Conservation (phyloP, 1,284 basidiomycete genomes). For the Ceratobasidium sp. region DNA sequence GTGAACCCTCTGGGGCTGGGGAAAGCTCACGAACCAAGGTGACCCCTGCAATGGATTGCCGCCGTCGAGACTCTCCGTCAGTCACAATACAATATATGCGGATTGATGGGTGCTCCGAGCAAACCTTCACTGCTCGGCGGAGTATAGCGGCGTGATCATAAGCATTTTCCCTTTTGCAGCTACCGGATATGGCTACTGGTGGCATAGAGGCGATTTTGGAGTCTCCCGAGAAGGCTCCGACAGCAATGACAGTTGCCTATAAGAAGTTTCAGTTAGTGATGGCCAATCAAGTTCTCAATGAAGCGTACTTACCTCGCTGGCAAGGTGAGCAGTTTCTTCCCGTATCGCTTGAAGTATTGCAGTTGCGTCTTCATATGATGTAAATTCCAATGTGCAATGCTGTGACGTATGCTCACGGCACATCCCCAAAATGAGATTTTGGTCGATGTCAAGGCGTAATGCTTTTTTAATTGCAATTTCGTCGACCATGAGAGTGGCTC, state of each 20-base stretch:
- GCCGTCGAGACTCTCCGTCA: constrained; percentile 52
- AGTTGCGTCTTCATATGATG: constrained; percentile 48
- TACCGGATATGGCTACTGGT: constrained; percentile 51
- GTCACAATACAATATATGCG: constrained; percentile 51
- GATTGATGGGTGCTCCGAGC: background rate
- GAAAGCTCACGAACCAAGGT: too few relatives aligned
- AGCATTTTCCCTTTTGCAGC: constrained; percentile 53
- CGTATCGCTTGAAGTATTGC: constrained; percentile 49
- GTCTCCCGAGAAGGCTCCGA: constrained; percentile 45
- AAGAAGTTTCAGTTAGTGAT: too few relatives aligned
- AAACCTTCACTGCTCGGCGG: constrained; percentile 46
- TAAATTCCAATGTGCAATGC: constrained; percentile 46
- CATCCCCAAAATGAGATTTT: constrained; percentile 51
- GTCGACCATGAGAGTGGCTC: constrained; percentile 49
- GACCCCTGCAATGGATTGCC: constrained; percentile 43
- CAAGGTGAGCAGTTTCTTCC: constrained; percentile 50
- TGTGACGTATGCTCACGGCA: constrained; percentile 51
- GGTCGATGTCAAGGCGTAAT: constrained; percentile 50
- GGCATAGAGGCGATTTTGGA: constrained; percentile 49
- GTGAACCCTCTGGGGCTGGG: constrained; percentile 44
- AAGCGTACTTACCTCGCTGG: constrained; percentile 51
- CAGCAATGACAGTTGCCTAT: constrained; percentile 35
- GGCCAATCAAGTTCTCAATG: too few relatives aligned
- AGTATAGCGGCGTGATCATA: constrained; percentile 49
- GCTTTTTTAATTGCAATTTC: constrained; percentile 50